Evolutionary conservation across 2,329 filamentous ascomycete genomes (phyloP), one percentile per base, ranked within the genome.

Genomic region (Paecilomyces niveus): DNA sequence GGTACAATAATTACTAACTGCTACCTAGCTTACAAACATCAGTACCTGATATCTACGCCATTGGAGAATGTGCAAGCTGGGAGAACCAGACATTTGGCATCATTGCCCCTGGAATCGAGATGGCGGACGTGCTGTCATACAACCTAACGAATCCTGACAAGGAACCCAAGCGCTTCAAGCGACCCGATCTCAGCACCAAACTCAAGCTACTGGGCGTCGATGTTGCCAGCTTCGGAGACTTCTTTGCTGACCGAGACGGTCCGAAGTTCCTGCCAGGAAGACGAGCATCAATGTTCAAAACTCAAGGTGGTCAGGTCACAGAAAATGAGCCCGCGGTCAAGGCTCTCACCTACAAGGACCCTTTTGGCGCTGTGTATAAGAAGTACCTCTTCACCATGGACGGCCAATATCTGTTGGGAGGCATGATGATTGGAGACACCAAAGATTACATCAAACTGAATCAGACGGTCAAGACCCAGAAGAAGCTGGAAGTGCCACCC

Each of bases 351-450:
- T 96, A 96, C 77, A 91, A 88, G 62, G 92, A 96, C 68, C 92
- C 92, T 0, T 96, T 96, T 70, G 83, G 86, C 58, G 87, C 90
- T 54, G 85, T 96, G 1, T 96, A 96, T 78, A 96, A 96, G 74
- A 96, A 96, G 70, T 96, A 94, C 72, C 78, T 96, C 10, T 96
- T 96, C 68, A 95, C 92, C 0, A 79, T 87, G 68, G 92, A 96
- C 69, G 92, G 92, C 26, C 95, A 95, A 71, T 93, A 93, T 67
- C 79, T 96, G 1, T 83, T 96, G 0, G 92, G 92, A n/a, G 92
- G 92, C 3, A 96, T 96, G 90, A 96, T 96, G 90, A 94, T 96
- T 61, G 92, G 92, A 45, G 92, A 96, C 68, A 95, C 90, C 0
- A 88, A 84, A 62, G 92, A 96, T 76, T 96, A 96, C 68, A 84